Base-by-base conservation (phyloP, 2,329 filamentous ascomycete genomes). In the Penicillium sp. region DNA sequence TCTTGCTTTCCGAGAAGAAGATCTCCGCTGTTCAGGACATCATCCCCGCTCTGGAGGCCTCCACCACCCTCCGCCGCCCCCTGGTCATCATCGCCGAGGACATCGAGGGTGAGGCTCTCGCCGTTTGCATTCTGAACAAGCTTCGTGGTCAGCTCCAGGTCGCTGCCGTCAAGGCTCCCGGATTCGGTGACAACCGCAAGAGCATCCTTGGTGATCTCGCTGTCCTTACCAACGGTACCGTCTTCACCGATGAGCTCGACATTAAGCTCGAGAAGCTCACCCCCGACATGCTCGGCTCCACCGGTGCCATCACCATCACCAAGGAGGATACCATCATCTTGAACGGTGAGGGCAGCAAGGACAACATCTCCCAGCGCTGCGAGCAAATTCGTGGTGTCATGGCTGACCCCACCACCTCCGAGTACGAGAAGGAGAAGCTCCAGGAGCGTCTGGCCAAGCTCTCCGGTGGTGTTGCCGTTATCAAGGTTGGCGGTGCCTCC, bases 381-480 rank as follows among this genome's bases (percentile, higher is more conserved):
- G 95, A 99, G 84, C 95, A 99, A 85, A 99, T 99, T 81, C 93
- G 95, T 71, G 93, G 94, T 70, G 93, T 98, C 81, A 97, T 97
- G 84, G 86, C 84, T 65, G 95, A 99, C 83, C 90, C 94, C 68
- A 89, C 87, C 72, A 99, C 95, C 67, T 97, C 93, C 52, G 95
- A 99, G 76, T 99, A 99, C 83, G 95, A 99, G 88, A 98, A 97
- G 88, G 95, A 99, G 90, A 99, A 99, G 89, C 92, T 99, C 68
- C 95, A 98, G 84, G 95, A 99, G 86, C 95, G 95, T 83, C 91
- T 99, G 64, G 95, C 95, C 72, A 99, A 99, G 89, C 91, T 99
- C 70, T 98, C 95, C 70, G 95, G 95, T 68, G 95, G 95, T 86
- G 95, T 99, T 73, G 95, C 95, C 72, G 95, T 99, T 81, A 98